phyloP scores from a whole-genome alignment of 164 flowering plant species.

The Aristolochia fimbriata region DNA sequence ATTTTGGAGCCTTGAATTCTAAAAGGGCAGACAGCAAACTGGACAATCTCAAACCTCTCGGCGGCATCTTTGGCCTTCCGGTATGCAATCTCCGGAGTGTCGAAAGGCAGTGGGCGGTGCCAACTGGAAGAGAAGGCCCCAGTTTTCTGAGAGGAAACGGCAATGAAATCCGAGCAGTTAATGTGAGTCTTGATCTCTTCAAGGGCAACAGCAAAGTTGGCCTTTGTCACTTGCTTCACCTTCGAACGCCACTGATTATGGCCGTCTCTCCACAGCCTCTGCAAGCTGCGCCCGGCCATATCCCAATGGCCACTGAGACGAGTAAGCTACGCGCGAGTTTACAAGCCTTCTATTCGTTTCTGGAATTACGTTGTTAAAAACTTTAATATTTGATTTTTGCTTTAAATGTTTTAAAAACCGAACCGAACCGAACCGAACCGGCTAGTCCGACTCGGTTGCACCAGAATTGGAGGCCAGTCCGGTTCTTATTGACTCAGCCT shows the following conservation, averaged over 20 bases:
- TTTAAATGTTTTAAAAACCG: too few species aligned
- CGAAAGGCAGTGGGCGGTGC: slow-evolving; percentile 49
- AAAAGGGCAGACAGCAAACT: slow-evolving; percentile 87
- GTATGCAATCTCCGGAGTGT: slow-evolving; percentile 57
- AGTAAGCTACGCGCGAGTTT: too few species aligned
- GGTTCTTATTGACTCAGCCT: too few species aligned
- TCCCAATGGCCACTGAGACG: too few species aligned
- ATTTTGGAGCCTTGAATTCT: slow-evolving; percentile 33
- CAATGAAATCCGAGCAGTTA: slow-evolving; percentile 45
- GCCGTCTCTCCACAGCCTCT: background rate
- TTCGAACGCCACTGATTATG: slow-evolving; percentile 17
- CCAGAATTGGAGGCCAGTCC: too few species aligned
- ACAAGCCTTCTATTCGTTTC: too few species aligned
- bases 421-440: too few species aligned
- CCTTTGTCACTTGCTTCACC: slow-evolving; percentile 56
- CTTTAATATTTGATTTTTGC: too few species aligned
- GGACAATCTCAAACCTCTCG: slow-evolving; percentile 58
- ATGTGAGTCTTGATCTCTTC: slow-evolving; percentile 35
- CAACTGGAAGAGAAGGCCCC: slow-evolving; percentile 54
- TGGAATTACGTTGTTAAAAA: too few species aligned
- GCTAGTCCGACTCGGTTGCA: too few species aligned
- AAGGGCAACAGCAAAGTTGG: slow-evolving; percentile 45
- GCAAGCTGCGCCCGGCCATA: too few species aligned
- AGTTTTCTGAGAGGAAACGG: slow-evolving; percentile 51
- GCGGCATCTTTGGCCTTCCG: slow-evolving; percentile 57